phyloP scores from a whole-genome alignment of 495 filamentous ascomycete species.

The Penicillium steckii region DNA sequence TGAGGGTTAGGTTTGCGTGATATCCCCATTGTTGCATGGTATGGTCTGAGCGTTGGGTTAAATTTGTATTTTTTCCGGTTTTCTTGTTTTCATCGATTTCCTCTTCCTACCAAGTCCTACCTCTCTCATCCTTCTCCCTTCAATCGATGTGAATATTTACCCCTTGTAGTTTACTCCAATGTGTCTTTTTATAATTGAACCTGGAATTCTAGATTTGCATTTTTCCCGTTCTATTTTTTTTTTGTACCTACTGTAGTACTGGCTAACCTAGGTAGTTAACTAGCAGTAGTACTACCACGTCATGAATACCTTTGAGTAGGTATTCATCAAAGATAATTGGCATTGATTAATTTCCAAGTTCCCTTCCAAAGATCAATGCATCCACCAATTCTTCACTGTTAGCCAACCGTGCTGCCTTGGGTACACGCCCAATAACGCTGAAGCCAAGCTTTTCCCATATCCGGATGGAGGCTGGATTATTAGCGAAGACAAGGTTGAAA shows the following conservation, averaged over 20 bases:
- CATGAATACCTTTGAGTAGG: too few relatives aligned
- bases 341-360: constrained; percentile 22
- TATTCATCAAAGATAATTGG: too few relatives aligned
- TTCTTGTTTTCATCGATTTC: constrained; percentile 1
- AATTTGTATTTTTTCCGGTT: constrained; percentile 13
- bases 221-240: too few relatives aligned
- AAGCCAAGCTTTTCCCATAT: constrained; percentile 98
- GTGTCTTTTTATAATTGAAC: constrained; percentile 1
- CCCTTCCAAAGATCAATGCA: constrained; percentile 47
- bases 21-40: constrained; percentile 34
- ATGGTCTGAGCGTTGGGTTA: constrained; percentile 27
- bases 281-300: too few relatives aligned
- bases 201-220: not conserved
- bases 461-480: constrained; percentile 86
- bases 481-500: constrained; percentile 98
- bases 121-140: constrained; percentile 3
- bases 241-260: too few relatives aligned
- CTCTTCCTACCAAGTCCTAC: not conserved
- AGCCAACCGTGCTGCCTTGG: constrained; percentile 37
- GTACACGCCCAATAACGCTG: constrained; percentile 85
- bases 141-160: constrained; percentile 18
- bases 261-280: too few relatives aligned
- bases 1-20: constrained; percentile 28
- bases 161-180: constrained; percentile 19
- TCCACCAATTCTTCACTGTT: constrained; percentile 46